These are phyloP conservation scores for Typha latifolia DNA, from an alignment of 176 grass and related monocot species.

Conservation along the genomic window DNA sequence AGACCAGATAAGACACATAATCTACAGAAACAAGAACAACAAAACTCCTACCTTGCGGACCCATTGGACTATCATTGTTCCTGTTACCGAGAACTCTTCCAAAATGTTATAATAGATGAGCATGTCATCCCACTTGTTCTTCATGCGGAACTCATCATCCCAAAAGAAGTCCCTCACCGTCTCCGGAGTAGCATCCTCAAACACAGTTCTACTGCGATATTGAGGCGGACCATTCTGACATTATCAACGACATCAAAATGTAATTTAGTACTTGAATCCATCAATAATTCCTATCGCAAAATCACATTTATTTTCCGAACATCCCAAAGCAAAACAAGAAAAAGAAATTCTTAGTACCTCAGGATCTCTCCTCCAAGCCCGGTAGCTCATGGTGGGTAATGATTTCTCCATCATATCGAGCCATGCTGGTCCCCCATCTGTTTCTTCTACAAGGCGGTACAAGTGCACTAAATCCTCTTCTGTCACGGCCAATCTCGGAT, in stretches of 20 bases:
- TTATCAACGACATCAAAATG: neutral
- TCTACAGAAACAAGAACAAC: slow-evolving; percentile 1
- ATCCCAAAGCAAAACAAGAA: neutral
- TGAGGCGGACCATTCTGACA: slow-evolving; percentile 47
- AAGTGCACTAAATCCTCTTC: slow-evolving; percentile 59
- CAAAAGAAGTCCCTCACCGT: slow-evolving; percentile 82
- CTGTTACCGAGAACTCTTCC: slow-evolving; percentile 55
- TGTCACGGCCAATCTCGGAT: slow-evolving; percentile 38
- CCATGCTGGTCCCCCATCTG: slow-evolving; percentile 59
- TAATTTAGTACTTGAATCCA: neutral
- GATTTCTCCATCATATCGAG: slow-evolving; percentile 78
- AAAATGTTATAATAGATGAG: slow-evolving; percentile 60
- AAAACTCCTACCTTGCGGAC: slow-evolving; percentile 50
- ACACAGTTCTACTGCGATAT: slow-evolving; percentile 67
- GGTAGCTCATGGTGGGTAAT: slow-evolving; percentile 52
- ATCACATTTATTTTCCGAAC: neutral
- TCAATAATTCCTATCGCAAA: neutral
- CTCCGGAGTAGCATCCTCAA: slow-evolving; percentile 62
- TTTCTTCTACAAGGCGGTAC: slow-evolving; percentile 58
- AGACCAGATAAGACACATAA: slow-evolving; percentile 6
- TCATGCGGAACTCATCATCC: slow-evolving; percentile 71
- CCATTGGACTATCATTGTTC: slow-evolving; percentile 76
- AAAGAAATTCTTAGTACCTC: slow-evolving; percentile 24
- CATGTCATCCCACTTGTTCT: slow-evolving; percentile 94
- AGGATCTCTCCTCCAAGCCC: slow-evolving; percentile 80